These are phyloP conservation scores for Fusarium pseudoanthophilum DNA, from an alignment of 2,329 filamentous ascomycete genomes.

Conservation along the genomic window DNA sequence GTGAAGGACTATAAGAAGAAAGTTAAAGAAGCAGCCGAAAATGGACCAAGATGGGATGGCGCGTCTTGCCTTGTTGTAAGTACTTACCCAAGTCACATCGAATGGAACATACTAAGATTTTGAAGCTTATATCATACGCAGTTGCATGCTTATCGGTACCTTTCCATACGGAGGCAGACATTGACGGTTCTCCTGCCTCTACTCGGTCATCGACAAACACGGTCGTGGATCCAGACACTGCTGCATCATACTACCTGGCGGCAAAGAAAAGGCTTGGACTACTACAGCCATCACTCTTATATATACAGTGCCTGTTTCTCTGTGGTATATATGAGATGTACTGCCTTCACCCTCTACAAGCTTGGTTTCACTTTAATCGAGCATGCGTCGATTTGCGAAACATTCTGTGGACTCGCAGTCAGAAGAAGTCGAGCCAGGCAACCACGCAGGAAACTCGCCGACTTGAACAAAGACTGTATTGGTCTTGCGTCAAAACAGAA, in stretches of 20 bases:
- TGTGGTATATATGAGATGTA: neutral
- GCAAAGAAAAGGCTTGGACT: neutral
- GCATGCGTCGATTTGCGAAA: neutral
- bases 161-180: neutral
- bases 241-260: neutral
- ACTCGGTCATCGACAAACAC: neutral
- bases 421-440: neutral
- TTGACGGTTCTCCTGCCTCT: neutral
- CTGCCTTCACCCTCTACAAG: neutral
- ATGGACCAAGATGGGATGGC: neutral
- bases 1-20: neutral
- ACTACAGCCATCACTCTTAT: neutral
- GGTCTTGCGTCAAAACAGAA: neutral
- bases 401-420: neutral
- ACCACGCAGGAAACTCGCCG: neutral
- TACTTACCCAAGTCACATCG: accelerated
- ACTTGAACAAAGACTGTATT: neutral
- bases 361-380: neutral
- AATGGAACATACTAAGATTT: too few relatives aligned
- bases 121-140: too few relatives aligned
- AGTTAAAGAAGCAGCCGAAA: neutral
- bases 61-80: neutral
- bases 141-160: neutral
- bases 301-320: neutral
- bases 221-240: neutral